phyloP scores from a whole-genome alignment of 2,329 filamentous ascomycete genomes.

The Sporothrix brunneoviolacea region DNA sequence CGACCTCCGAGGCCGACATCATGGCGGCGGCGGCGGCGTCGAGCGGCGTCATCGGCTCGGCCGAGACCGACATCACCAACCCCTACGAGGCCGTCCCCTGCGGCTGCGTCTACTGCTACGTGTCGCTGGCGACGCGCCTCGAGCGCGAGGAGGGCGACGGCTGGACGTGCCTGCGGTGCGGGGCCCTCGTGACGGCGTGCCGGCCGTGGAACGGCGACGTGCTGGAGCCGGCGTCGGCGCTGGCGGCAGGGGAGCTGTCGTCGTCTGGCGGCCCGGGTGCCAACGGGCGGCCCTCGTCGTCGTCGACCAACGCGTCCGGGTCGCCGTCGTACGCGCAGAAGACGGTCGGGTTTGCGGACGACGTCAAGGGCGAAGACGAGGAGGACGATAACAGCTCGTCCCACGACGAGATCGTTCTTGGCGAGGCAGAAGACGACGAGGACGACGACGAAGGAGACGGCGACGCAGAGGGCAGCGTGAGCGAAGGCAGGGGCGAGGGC shows the following conservation, averaged over 20 bases:
- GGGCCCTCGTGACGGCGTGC: constrained; percentile 75
- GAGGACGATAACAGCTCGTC: constrained; percentile 23
- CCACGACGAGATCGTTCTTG: background rate
- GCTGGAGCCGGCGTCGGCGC: constrained; percentile 44
- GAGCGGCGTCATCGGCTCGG: constrained; percentile 76
- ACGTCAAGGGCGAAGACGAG: constrained; percentile 32
- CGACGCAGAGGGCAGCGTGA: background rate
- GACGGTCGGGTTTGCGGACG: constrained; percentile 57
- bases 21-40: constrained; percentile 60
- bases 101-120: constrained; percentile 91
- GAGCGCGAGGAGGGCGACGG: constrained; percentile 92
- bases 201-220: constrained; percentile 90
- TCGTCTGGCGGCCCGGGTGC: background rate
- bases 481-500: background rate
- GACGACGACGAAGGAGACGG: background rate
- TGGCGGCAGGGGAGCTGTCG: background rate
- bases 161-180: constrained; percentile 86
- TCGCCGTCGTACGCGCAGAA: constrained; percentile 33
- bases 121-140: constrained; percentile 83
- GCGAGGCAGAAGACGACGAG: background rate
- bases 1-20: constrained; percentile 67
- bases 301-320: constrained; percentile 8
- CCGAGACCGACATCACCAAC: constrained; percentile 90
- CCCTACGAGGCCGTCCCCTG: constrained; percentile 89
- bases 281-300: constrained; percentile 8